Conservation (phyloP, 2,329 filamentous ascomycete species). For the Sporothrix protearum region DNA sequence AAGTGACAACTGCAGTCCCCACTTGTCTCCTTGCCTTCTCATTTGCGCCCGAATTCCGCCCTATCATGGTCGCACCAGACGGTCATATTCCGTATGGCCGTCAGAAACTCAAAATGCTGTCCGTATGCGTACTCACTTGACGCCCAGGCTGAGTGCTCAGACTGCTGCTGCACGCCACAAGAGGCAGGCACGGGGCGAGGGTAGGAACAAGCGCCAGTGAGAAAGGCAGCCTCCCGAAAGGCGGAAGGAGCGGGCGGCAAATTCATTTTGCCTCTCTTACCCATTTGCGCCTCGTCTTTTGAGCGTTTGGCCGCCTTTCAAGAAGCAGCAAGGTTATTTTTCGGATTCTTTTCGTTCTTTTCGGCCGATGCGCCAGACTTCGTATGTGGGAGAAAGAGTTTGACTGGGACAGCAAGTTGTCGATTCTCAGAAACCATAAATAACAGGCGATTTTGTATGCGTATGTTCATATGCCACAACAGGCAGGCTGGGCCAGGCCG, state of each 20-base stretch:
- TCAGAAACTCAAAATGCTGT: background rate
- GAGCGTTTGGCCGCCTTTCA: background rate
- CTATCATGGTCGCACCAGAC: background rate
- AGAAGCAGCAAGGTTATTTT: no score
- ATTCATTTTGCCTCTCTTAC: background rate
- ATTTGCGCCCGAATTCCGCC: no score
- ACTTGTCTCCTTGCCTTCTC: background rate
- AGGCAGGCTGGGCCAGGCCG: slow-evolving; percentile 13
- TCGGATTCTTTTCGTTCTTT: no score
- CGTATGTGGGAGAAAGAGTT: no score
- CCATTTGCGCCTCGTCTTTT: background rate
- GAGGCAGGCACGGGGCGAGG: background rate
- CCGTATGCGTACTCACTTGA: background rate
- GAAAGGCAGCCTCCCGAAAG: background rate
- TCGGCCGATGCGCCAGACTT: no score
- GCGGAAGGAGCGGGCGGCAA: slow-evolving; percentile 6
- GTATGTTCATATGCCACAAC: no score
- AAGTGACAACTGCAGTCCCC: background rate
- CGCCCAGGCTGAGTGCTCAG: background rate
- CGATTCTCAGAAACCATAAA: background rate
- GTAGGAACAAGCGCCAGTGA: background rate
- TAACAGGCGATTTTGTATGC: no score
- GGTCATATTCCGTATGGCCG: background rate
- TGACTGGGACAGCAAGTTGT: background rate
- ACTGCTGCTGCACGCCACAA: background rate